Evolutionary conservation across 140 eudicot species (phyloP), one percentile per base, ranked within the genome.

Genomic region (Stevia rebaudiana): DNA sequence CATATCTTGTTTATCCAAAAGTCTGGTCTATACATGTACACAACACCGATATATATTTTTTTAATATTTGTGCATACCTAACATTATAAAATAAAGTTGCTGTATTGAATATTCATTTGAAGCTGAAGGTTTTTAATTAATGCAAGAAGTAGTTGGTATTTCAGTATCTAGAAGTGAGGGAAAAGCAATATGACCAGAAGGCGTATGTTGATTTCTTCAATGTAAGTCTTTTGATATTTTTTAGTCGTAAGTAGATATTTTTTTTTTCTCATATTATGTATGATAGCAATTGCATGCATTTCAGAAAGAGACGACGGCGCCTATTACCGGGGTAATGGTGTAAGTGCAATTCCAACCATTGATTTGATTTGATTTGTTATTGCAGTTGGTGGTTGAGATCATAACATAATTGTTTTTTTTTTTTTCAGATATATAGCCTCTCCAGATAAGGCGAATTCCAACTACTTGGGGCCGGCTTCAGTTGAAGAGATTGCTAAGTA

Each of bases 111-210:
- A 21, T 46, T 46, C 52, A 44, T 44, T 5, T 44, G 41, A 46
- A 24, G n/a, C n/a, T n/a, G n/a, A n/a, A n/a, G n/a, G n/a, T n/a
- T n/a, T n/a, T n/a, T n/a, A n/a, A n/a, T n/a, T n/a, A n/a, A n/a
- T n/a, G 6, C 31, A 60, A 31, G 61, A 47, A 69, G 43, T 69
- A 61, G 16, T 70, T 70, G 19, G 19, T 53, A 48, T 40, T 78
- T 52, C 82, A 91, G 98, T 61, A 87, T 76, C 86, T 91, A 12
- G 96, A 91, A 78, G 96, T 91, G 73, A 83, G 98, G 82, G 98
- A 91, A 80, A 87, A 91, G 79, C 98, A 91, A 75, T 91, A 91
- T 68, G 98, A 91, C 84, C 67, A 80, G 78, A 91, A 91, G 74
- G 95, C 37, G 28, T 79, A 82, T 54, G 66, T 91, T 47, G 98